phyloP scores from a whole-genome alignment of 2,329 filamentous ascomycete species.

The Uncinocarpus reesii region DNA sequence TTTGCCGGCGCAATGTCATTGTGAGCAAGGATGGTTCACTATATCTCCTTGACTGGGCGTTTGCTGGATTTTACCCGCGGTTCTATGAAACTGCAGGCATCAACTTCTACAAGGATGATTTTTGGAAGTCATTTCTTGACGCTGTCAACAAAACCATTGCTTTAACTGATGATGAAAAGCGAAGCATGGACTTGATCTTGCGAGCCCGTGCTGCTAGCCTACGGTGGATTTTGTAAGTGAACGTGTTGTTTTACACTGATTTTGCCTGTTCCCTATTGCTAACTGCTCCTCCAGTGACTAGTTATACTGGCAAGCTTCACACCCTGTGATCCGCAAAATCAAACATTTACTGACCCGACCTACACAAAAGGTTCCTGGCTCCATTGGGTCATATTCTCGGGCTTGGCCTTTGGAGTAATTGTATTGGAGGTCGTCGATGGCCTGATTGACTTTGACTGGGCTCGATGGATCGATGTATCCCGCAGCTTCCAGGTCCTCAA shows the following conservation, averaged over 20 bases:
- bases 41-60: neutral
- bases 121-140: constrained; percentile 16
- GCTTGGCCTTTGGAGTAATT: constrained; percentile 10
- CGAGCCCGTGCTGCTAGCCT: constrained; percentile 7
- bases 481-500: constrained; percentile 1
- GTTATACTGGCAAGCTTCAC: neutral
- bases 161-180: constrained; percentile 20
- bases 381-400: constrained; percentile 5
- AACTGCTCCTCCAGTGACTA: neutral
- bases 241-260: neutral
- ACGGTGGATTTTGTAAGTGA: constrained; percentile 7
- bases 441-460: neutral
- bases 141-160: constrained; percentile 14
- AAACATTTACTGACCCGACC: neutral
- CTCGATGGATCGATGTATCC: constrained; percentile 3
- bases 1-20: neutral
- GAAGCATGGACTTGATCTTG: constrained; percentile 17
- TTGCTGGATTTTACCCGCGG: constrained; percentile 20
- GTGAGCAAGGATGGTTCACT: neutral
- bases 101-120: constrained; percentile 18
- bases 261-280: neutral
- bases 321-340: neutral
- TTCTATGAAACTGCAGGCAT: constrained; percentile 21
- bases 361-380: constrained; percentile 10
- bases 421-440: constrained; percentile 2